Evolutionary conservation across 495 filamentous ascomycete genomes (phyloP).

Genomic region (Aspergillus bertholletiae): DNA sequence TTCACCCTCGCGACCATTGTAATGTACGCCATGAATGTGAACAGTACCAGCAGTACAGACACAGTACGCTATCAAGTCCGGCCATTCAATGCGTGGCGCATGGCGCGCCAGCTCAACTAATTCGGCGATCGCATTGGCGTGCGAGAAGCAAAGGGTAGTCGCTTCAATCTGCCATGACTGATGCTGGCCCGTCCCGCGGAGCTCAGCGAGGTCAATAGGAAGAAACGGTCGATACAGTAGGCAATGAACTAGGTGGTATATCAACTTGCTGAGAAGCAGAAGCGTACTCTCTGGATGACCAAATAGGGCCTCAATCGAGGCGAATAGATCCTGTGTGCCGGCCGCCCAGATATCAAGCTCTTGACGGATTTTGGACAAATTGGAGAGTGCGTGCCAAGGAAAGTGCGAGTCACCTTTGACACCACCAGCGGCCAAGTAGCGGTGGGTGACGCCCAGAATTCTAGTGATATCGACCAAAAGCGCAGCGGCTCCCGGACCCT

Average conservation of each 20-base stretch:
- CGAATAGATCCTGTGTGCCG: slow-evolving; percentile 74
- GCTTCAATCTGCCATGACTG: slow-evolving; percentile 90
- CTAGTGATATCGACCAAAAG: slow-evolving; percentile 80
- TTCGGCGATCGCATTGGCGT: slow-evolving; percentile 82
- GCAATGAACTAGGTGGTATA: slow-evolving; percentile 82
- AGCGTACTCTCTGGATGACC: slow-evolving; percentile 73
- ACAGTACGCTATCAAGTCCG: slow-evolving; percentile 77
- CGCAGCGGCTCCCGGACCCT: slow-evolving; percentile 63
- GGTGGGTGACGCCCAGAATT: slow-evolving; percentile 77
- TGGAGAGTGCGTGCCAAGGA: slow-evolving; percentile 82
- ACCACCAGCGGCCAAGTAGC: slow-evolving; percentile 78
- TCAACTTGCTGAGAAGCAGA: slow-evolving; percentile 74
- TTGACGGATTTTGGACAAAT: slow-evolving; percentile 78
- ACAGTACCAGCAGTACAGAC: slow-evolving; percentile 80
- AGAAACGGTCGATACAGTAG: slow-evolving; percentile 82
- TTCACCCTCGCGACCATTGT: slow-evolving; percentile 62
- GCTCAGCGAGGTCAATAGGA: slow-evolving; percentile 74
- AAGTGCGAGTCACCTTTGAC: slow-evolving; percentile 87
- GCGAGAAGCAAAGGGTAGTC: slow-evolving; percentile 80
- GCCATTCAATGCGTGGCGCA: slow-evolving; percentile 70
- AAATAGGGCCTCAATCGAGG: slow-evolving; percentile 68
- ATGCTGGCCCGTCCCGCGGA: slow-evolving; percentile 74
- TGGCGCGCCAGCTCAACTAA: slow-evolving; percentile 71
- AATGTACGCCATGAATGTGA: slow-evolving; percentile 80
- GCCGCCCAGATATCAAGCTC: slow-evolving; percentile 83